phyloP scores from a whole-genome alignment of 768 basidiomycete genomes.

The Leucogyrophana mollusca region DNA sequence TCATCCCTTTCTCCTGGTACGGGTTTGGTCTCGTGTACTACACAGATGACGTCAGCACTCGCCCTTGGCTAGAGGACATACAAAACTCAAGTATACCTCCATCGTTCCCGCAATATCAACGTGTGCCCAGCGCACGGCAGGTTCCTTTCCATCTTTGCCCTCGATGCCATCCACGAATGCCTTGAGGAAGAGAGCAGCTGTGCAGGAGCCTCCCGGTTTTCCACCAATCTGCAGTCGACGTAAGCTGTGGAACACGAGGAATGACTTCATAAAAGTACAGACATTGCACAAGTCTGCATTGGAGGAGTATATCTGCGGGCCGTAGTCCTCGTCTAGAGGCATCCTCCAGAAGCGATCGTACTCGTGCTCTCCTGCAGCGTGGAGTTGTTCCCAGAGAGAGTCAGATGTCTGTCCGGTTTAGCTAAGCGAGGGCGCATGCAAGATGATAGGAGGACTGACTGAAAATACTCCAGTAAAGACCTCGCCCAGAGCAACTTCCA shows the following conservation, averaged over 20 bases:
- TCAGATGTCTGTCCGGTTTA: conserved; percentile 56
- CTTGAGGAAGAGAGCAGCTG: conserved; percentile 87
- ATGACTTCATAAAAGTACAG: not conserved
- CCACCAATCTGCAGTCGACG: conserved; percentile 58
- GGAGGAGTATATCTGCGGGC: conserved; percentile 69
- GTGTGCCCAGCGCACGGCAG: conserved; percentile 79
- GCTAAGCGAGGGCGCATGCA: not conserved
- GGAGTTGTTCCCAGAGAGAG: conserved; percentile 67
- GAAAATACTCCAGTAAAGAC: conserved; percentile 78
- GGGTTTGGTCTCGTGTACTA: conserved; percentile 52
- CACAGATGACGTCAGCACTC: not conserved
- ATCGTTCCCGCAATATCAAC: conserved; percentile 80
- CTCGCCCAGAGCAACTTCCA: conserved; percentile 72
- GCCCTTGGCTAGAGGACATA: not conserved
- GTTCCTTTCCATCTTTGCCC: conserved; percentile 51
- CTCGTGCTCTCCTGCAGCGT: conserved; percentile 67
- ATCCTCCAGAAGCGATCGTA: conserved; percentile 89
- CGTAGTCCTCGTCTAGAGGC: conserved; percentile 83
- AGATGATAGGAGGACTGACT: conserved; percentile 34
- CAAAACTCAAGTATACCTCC: conserved; percentile 44
- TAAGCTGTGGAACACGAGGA: conserved; percentile 2
- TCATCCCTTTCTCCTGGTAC: conserved; percentile 77
- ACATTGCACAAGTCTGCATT: conserved; percentile 81
- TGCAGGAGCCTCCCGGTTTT: conserved; percentile 67
- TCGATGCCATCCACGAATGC: conserved; percentile 77